Conservation (phyloP, 2,329 filamentous ascomycete genomes). For the Pestalotiopsis sp. region DNA sequence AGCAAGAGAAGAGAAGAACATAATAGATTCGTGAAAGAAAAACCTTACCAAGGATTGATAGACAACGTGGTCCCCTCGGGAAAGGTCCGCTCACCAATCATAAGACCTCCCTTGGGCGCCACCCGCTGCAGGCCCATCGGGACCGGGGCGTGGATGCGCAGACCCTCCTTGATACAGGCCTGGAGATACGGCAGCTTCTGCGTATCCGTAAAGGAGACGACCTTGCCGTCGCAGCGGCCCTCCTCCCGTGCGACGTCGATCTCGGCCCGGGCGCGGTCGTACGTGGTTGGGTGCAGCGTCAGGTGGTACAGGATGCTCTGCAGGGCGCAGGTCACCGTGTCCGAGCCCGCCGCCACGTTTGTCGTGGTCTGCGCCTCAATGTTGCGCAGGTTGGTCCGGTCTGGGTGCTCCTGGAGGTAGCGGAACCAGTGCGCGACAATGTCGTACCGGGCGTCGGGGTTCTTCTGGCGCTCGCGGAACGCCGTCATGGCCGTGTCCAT, state of each 20-base stretch:
- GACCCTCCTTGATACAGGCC: constrained; percentile 28
- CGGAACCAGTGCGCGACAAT: constrained; percentile 9
- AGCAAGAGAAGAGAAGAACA: not conserved
- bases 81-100: constrained; percentile 11
- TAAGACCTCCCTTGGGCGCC: not conserved
- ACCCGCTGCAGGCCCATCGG: constrained; percentile 9
- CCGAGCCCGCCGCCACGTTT: constrained; percentile 4
- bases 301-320: constrained; percentile 14
- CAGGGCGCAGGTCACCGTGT: constrained; percentile 11
- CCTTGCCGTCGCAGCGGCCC: constrained; percentile 8
- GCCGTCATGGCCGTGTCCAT: constrained; percentile 16
- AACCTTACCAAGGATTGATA: constrained; percentile 10
- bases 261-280: constrained; percentile 13
- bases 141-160: constrained; percentile 25
- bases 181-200: constrained; percentile 25
- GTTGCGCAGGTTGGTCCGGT: constrained; percentile 9
- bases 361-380: constrained; percentile 6
- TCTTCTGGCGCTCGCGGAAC: constrained; percentile 7
- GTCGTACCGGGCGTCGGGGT: constrained; percentile 7
- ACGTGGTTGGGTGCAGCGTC: constrained; percentile 1
- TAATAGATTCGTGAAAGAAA: constrained; percentile 17
- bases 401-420: constrained; percentile 1
- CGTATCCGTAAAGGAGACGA: constrained; percentile 19
- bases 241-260: constrained; percentile 15
- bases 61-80: constrained; percentile 13